Evolutionary conservation across 1,284 basidiomycete species (phyloP), one percentile per base, ranked within the genome.

Genomic region (Apiotrichum porosum): DNA sequence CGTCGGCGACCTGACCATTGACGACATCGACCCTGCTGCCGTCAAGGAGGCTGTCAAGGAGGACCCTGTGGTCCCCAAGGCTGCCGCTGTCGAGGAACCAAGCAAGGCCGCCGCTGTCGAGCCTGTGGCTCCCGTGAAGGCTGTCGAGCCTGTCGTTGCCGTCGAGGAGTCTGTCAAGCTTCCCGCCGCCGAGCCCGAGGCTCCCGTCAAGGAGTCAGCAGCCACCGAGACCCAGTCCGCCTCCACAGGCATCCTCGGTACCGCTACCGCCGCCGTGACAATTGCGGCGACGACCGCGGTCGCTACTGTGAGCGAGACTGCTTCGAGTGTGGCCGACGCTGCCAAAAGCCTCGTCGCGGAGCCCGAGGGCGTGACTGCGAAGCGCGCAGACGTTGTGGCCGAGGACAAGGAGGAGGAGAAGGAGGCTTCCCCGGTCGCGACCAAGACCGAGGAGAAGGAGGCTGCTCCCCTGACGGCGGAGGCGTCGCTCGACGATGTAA

Each of bases 1-100:
- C 15, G 66, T 64, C 15, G 56, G 44, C n/a, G 54, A 72, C 36
- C 57, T 69, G n/a, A 56, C 49, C 17, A 57, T 64, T 10, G 49
- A 51, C 15, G 51, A 50, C 33, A 21, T 30, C 13, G 13, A 26
- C 14, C 30, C 26, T 23, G 22, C 47, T 4, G 38, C 18, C 1
- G 28, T 30, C 6, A 22, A 30, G 6, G 17, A 34, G 34, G 12
- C 36, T 36, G 33, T 17, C 22, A 18, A 22, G n/a, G 26, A 13
- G 28, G 31, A 14, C 14, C 31, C 44, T 6, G 22, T 17, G 1
- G 14, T 9, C 13, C 10, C 32, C 9, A 18, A 10, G n/a, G 35
- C 41, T 3, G 4, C 15, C 2, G 41, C 19, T 1, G 14, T 8
- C 23, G 22, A 21, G 22, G 18, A 19, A 6, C n/a, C 19, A 1